Conservation (phyloP, 1,284 basidiomycete species). For the Boletus subluridellus region DNA sequence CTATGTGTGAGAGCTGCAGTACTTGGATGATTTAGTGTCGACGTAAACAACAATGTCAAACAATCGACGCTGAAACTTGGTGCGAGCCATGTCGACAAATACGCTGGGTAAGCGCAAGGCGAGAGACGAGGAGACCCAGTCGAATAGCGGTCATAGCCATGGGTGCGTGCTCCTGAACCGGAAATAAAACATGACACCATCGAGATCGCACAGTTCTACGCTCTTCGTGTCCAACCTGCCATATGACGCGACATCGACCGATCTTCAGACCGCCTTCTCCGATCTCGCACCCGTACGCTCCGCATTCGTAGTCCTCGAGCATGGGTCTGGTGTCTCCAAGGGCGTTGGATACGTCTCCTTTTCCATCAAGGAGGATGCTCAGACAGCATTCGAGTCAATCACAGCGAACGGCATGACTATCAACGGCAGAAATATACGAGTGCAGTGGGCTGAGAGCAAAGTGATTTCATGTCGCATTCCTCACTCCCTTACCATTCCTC, state of each 20-base stretch:
- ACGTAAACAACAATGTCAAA: constrained; percentile 10
- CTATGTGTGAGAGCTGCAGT: too few relatives aligned
- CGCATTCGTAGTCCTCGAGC: constrained; percentile 89
- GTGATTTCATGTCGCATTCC: constrained; percentile 36
- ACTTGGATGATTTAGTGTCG: too few relatives aligned
- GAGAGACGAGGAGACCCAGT: constrained; percentile 37
- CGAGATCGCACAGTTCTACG: constrained; percentile 48
- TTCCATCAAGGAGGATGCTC: constrained; percentile 86
- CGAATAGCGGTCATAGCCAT: constrained; percentile 15
- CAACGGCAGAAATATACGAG: constrained; percentile 66
- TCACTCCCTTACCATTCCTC: constrained; percentile 1
- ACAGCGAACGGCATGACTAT: constrained; percentile 53
- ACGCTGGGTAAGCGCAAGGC: constrained; percentile 54
- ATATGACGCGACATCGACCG: constrained; percentile 85
- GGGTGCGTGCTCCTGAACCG: constrained; percentile 16
- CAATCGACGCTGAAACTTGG: neutral
- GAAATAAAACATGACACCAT: neutral
- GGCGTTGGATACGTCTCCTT: constrained; percentile 99
- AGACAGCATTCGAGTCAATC: constrained; percentile 64
- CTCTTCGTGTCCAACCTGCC: constrained; percentile 84
- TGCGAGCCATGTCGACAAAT: constrained; percentile 15
- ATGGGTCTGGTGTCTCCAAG: constrained; percentile 79
- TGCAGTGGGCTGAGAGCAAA: constrained; percentile 79
- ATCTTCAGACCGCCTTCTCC: constrained; percentile 90
- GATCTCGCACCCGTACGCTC: constrained; percentile 92